These are phyloP conservation scores for Hirsutella rhossiliensis DNA, from an alignment of 2,329 filamentous ascomycete species.

Conservation along the genomic window DNA sequence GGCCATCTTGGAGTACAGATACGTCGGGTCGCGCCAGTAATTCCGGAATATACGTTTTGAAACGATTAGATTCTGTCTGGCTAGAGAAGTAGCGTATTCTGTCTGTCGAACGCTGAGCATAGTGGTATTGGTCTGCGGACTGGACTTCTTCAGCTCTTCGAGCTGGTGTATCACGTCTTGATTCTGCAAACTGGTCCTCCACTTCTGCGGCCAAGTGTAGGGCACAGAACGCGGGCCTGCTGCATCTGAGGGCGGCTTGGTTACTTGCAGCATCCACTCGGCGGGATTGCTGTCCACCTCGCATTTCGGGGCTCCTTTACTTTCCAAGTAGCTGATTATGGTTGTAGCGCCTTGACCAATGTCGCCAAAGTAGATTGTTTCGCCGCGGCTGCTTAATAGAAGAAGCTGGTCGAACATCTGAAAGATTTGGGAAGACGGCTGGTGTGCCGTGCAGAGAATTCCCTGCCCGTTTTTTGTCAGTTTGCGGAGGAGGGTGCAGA, in stretches of 20 bases:
- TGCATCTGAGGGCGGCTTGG: constrained; percentile 15
- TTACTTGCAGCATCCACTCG: constrained; percentile 54
- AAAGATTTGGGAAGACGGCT: constrained; percentile 28
- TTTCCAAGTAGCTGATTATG: constrained; percentile 46
- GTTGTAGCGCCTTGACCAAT: constrained; percentile 12
- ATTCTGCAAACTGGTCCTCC: neutral
- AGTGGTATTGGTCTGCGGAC: too few species aligned
- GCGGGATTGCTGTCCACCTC: constrained; percentile 49
- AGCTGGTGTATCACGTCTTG: neutral
- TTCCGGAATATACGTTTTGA: constrained; percentile 59
- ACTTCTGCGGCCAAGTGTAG: neutral
- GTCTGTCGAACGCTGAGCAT: neutral
- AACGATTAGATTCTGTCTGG: constrained; percentile 47
- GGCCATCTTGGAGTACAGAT: constrained; percentile 56
- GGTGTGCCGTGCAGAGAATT: constrained; percentile 38
- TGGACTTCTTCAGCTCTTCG: neutral
- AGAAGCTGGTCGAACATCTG: constrained; percentile 43
- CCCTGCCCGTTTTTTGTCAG: constrained; percentile 38
- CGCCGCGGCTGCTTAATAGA: constrained; percentile 35
- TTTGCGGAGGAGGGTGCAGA: constrained; percentile 58
- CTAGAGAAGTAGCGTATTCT: neutral
- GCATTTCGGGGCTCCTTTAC: constrained; percentile 42
- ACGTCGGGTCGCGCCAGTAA: constrained; percentile 66
- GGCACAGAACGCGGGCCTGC: constrained; percentile 26
- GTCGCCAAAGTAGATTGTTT: constrained; percentile 20